Percentiles rank a stretch among this genome's conserved stretches.
Evolutionary conservation across 129 eudicot species (phyloP).

Genomic region (Flaveria brownii): DNA sequence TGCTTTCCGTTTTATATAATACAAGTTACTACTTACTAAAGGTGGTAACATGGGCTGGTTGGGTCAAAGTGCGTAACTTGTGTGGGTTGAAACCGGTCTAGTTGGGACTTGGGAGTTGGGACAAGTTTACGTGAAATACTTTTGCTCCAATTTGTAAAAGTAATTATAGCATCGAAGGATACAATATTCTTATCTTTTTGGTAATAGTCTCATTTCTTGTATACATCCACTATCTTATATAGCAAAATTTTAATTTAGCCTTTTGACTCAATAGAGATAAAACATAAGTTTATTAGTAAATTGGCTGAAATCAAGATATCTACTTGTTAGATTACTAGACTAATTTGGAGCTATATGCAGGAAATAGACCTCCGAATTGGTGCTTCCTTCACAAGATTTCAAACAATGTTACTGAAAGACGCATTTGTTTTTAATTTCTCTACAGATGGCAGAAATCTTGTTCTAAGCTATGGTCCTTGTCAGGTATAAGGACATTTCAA

Average conservation of each 20-base stretch:
- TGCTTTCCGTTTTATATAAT: background rate
- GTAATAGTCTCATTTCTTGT: background rate
- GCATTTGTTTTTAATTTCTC: constrained; percentile 71
- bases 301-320: background rate
- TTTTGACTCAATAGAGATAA: background rate
- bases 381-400: constrained; percentile 97
- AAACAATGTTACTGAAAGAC: constrained; percentile 86
- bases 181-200: no score
- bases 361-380: constrained; percentile 97
- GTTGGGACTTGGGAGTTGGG: background rate
- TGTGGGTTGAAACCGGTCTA: background rate
- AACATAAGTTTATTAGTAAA: background rate
- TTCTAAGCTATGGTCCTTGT: constrained; percentile 94
- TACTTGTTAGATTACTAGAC: background rate
- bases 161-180: background rate
- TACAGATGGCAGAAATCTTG: constrained; percentile 67
- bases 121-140: background rate
- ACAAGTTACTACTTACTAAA: background rate
- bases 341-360: constrained; percentile 46
- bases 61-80: no score
- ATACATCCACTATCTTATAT: background rate
- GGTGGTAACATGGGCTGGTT: background rate
- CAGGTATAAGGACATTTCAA: constrained; percentile 52
- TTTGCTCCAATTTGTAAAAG: background rate
- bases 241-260: background rate